These are phyloP conservation scores for Auriculariales sp. DNA, from an alignment of 768 basidiomycete species.

Conservation along the genomic window DNA sequence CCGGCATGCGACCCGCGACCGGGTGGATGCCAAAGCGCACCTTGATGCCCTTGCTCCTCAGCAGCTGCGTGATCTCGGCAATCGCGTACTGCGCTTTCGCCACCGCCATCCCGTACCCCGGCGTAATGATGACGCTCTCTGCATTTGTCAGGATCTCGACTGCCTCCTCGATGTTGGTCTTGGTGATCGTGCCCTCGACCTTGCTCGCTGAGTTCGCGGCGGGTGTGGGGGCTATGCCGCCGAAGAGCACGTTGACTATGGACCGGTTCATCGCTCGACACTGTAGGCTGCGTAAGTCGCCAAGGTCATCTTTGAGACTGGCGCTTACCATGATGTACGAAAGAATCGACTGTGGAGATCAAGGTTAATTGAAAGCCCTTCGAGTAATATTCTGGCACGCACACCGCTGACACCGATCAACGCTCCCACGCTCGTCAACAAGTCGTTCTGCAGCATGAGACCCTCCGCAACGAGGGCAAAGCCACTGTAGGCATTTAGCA, in stretches of 20 bases:
- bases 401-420: conserved; percentile 74
- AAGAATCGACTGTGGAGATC: conserved; percentile 48
- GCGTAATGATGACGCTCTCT: conserved; percentile 59
- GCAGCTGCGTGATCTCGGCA: conserved; percentile 57
- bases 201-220: conserved; percentile 41
- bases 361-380: not conserved
- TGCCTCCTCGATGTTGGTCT: conserved; percentile 67
- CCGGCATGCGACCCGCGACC: conserved; percentile 87
- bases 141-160: conserved; percentile 66
- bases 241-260: conserved; percentile 72
- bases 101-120: conserved; percentile 86
- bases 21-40: conserved; percentile 83
- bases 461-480: conserved; percentile 87
- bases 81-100: conserved; percentile 75
- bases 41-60: conserved; percentile 59
- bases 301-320: not conserved
- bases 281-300: conserved; percentile 22
- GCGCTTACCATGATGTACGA: conserved; percentile 77
- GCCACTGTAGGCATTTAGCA: conserved; percentile 81
- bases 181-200: conserved; percentile 72
- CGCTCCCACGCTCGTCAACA: conserved; percentile 72
- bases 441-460: conserved; percentile 80
- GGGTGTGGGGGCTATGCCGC: conserved; percentile 46
- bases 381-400: not conserved
- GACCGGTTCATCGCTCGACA: conserved; percentile 90